Evolutionary conservation across 108 stramenopile genomes (phyloP), one percentile per base, ranked within the genome.

Genomic region (Conticribra guillardii): DNA sequence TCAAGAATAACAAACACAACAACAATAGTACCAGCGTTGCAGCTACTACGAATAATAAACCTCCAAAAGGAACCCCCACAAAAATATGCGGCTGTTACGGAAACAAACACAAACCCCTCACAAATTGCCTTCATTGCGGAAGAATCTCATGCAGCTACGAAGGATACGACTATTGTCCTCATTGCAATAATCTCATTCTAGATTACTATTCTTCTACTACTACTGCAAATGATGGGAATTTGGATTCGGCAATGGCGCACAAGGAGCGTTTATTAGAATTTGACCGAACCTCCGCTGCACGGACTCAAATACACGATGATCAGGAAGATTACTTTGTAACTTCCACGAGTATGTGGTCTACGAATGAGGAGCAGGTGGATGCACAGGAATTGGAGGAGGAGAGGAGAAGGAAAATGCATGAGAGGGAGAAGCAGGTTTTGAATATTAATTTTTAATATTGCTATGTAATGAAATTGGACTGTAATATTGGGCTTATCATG

Each of bases 251-350:
- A 26, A n/a, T 69, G 27, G 49, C 52, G 14, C 81, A 80, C 57
- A 84, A 82, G 45, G 65, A 81, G 23, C n/a, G 78, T 3, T 51
- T 84, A 16, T 71, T 84, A 21, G 67, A 79, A 51, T 82, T 55
- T 30, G 80, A 84, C 54, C 50, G 81, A 46, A 67, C 63, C 4
- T 52, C 68, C 5, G 69, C 70, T 16, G 23, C 54, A 15, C 37
- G 80, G 41, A 80, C 84, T 11, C 59, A 63, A 8, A 73, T 84
- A 21, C 73, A 64, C 52, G 84, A 84, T 46, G 81, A 82, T 65
- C 80, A 81, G 30, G 81, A 72, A 24, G 84, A 84, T 34, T 84
- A 82, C 33, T 84, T 79, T 48, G 45, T 49, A 0, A 33, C 71
- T 0, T 27, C 66, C 9, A 73, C 65, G 7, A 82, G 80, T 51